Evolutionary conservation across 2,329 filamentous ascomycete genomes (phyloP).

Genomic region (Cladophialophora bantiana): DNA sequence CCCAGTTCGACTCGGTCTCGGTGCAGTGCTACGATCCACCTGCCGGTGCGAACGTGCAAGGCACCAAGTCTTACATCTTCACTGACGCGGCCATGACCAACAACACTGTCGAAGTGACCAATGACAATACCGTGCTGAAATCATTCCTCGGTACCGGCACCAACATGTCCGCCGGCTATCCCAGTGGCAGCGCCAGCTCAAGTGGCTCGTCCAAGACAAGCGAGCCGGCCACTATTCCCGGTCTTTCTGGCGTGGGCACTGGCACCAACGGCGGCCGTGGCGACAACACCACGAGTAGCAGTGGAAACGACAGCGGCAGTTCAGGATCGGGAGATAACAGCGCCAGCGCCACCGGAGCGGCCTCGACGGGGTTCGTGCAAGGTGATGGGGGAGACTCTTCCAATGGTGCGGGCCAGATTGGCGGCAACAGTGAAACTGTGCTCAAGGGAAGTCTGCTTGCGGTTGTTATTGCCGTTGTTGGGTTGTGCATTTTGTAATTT

Average conservation of each 20-base stretch:
- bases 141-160: constrained; percentile 83
- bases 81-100: constrained; percentile 71
- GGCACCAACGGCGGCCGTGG: constrained; percentile 43
- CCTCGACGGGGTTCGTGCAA: constrained; percentile 41
- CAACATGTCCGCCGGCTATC: constrained; percentile 66
- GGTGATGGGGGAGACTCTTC: constrained; percentile 31
- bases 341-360: constrained; percentile 35
- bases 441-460: constrained; percentile 56
- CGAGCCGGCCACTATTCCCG: constrained; percentile 53
- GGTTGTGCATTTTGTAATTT: constrained; percentile 52
- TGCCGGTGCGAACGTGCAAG: constrained; percentile 66
- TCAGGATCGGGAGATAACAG: constrained; percentile 14
- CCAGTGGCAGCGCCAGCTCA: constrained; percentile 46
- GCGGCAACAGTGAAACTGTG: constrained; percentile 46
- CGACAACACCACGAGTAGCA: constrained; percentile 43
- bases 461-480: constrained; percentile 55
- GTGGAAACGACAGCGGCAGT: neutral
- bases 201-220: constrained; percentile 45
- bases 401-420: constrained; percentile 33
- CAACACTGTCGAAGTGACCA: constrained; percentile 75
- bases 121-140: constrained; percentile 76
- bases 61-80: constrained; percentile 76
- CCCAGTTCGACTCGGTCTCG: constrained; percentile 76
- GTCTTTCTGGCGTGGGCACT: constrained; percentile 60
- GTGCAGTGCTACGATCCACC: constrained; percentile 90